Base-by-base conservation (phyloP, 148 eudicot species). In the Polygonum aviculare region DNA sequence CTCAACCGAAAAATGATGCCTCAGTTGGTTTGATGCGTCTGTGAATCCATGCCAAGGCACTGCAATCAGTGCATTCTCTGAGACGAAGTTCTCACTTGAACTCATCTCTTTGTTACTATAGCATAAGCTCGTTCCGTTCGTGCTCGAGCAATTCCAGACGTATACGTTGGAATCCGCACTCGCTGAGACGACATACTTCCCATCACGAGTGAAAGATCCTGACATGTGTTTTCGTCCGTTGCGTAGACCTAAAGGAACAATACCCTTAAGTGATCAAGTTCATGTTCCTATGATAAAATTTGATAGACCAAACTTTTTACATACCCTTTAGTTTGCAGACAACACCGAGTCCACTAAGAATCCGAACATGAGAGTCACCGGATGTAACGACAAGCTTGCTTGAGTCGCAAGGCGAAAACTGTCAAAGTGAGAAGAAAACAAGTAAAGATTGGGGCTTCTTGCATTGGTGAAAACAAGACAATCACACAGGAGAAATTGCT, bases 291-390 rank as follows among this genome's bases (percentile, higher is more conserved):
- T 51, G 40, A 16, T 12, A 26, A 26, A 60, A 3, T 10, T n/a
- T n/a, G 8, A 60, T 5, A 60, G 22, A 60, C 35, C n/a, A 65
- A 31, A 31, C 5, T 69, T 69, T 33, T 8, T n/a, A 72, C 54
- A 19, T 45, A 72, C 75, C 75, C 75, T 26, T 72, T 21, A 72
- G 3, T 45, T 19, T 72, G 54, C 54, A 72, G n/a, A 72, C 75
- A 19, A 72, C 33, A 21, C 54, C 75, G 9, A 48, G 33, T 19
- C 75, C 75, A 21, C 75, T 72, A 7, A 72, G 52, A 48, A 72
- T 72, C 33, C 75, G 36, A 45, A 72, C 36, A 10, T 72, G 54
- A 10, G 75, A 72, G 19, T 72, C 75, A 3, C 50, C 50, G 15
- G 75, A 72, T 44, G 75, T 72, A 1, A 72, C 52, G 16, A 45